Evolutionary conservation across 2,329 filamentous ascomycete genomes (phyloP).

Genomic region (Xylariaceae sp.): DNA sequence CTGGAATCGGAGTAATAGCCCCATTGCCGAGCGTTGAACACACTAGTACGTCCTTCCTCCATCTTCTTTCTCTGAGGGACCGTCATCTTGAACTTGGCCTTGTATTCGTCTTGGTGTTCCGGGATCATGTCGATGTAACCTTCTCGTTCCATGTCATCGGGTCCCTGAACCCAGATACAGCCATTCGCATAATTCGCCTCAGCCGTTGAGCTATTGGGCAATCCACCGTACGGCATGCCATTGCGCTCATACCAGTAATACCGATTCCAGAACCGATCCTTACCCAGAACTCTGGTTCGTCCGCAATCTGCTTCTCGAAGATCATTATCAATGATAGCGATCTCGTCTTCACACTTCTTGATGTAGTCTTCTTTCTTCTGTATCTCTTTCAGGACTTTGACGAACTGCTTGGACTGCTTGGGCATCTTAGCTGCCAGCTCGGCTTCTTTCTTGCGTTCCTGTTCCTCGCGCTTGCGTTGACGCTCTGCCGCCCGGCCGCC

Average conservation of each 20-base stretch:
- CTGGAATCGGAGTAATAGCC: conserved; percentile 85
- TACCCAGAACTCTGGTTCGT: conserved; percentile 84
- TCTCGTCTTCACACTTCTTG: conserved; percentile 80
- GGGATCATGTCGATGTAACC: conserved; percentile 81
- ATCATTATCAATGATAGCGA: conserved; percentile 85
- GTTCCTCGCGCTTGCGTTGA: conserved; percentile 75
- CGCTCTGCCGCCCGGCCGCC: conserved; percentile 72
- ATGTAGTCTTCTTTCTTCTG: conserved; percentile 83
- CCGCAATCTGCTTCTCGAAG: conserved; percentile 92
- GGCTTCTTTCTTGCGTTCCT: conserved; percentile 69
- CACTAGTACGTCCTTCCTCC: conserved; percentile 82
- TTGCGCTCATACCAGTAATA: conserved; percentile 99
- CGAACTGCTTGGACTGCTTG: conserved; percentile 85
- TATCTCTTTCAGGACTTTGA: conserved; percentile 85
- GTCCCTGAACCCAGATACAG: conserved; percentile 94
- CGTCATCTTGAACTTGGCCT: conserved; percentile 76
- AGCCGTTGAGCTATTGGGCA: conserved; percentile 86
- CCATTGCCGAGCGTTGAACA: conserved; percentile 81
- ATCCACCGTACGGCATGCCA: conserved; percentile 91
- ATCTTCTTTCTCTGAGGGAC: conserved; percentile 80
- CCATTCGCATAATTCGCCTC: conserved; percentile 90
- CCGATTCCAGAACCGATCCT: conserved; percentile 96
- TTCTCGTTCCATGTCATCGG: conserved; percentile 82
- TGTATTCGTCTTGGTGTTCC: conserved; percentile 75
- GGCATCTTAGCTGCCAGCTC: conserved; percentile 67